phyloP scores from a whole-genome alignment of 2,329 filamentous ascomycete species.

The Exophiala xenobiotica region DNA sequence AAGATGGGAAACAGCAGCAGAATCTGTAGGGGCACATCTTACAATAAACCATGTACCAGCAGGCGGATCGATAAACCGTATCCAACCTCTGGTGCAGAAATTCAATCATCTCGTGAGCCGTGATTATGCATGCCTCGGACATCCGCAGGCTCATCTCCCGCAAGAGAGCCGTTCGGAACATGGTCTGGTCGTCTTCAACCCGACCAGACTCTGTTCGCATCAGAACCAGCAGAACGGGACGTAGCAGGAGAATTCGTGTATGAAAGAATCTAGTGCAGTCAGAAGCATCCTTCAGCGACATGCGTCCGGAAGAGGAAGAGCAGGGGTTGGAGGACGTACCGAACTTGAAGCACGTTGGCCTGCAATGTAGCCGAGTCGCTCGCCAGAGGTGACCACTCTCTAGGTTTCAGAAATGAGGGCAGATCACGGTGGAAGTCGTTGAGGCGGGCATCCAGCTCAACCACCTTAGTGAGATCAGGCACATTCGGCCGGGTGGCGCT shows the following conservation, averaged over 20 bases:
- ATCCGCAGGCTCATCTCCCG: conserved; percentile 20
- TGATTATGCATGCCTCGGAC: conserved; percentile 37
- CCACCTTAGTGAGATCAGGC: not conserved
- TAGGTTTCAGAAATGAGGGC: not conserved
- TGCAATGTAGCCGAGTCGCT: conserved; percentile 2
- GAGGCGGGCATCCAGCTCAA: not conserved
- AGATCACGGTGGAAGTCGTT: not conserved
- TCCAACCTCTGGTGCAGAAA: conserved; percentile 31
- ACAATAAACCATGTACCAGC: conserved; percentile 7
- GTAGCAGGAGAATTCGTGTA: conserved; percentile 11
- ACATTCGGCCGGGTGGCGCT: not conserved
- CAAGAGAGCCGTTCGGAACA: not conserved
- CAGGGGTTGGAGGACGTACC: not conserved
- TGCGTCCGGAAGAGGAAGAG: not conserved
- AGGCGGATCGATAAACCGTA: not conserved
- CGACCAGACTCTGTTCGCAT: not conserved
- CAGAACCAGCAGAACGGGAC: conserved; percentile 6
- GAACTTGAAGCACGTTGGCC: not conserved
- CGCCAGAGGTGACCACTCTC: not conserved
- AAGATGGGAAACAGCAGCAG: not conserved
- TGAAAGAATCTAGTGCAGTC: conserved; percentile 4
- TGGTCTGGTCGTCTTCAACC: not conserved
- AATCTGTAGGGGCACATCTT: not conserved
- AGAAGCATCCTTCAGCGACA: not conserved
- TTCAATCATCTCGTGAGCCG: conserved; percentile 36